Evolutionary conservation across 176 grass and related monocot species (phyloP).

Genomic region (Themeda triandra): DNA sequence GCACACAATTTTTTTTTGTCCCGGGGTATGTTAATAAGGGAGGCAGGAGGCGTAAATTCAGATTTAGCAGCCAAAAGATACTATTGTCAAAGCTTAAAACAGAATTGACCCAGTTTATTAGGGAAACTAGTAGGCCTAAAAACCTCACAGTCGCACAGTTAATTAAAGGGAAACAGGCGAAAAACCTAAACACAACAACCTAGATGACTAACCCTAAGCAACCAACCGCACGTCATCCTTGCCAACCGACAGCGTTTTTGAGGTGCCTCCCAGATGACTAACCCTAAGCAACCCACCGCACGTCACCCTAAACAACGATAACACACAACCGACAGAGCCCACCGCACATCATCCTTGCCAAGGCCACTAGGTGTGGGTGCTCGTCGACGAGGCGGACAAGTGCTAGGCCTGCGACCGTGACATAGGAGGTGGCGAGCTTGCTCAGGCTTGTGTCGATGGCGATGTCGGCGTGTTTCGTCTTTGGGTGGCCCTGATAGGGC

Average conservation of each 20-base stretch:
- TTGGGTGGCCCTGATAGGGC: not conserved
- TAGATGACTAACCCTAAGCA: not conserved
- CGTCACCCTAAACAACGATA: too few species aligned
- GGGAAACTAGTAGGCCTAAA: not conserved
- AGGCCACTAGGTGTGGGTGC: not conserved
- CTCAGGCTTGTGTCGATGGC: not conserved
- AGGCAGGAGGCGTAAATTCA: not conserved
- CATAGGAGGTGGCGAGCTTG: not conserved
- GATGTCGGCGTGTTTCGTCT: not conserved
- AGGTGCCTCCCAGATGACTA: not conserved
- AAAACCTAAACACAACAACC: not conserved
- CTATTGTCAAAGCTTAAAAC: not conserved
- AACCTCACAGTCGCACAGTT: not conserved
- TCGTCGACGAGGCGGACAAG: not conserved
- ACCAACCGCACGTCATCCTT: not conserved
- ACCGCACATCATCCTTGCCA: not conserved
- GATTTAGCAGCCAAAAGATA: not conserved
- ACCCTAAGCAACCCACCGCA: not conserved
- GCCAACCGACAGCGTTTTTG: too few species aligned
- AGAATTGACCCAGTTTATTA: not conserved
- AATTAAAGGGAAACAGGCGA: not conserved
- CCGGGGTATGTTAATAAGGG: not conserved
- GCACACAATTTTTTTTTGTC: not conserved
- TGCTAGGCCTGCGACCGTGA: not conserved
- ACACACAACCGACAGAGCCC: not conserved